These are phyloP conservation scores for Lodderomyces metapsilosis DNA, from an alignment of 1,139 yeast genomes.

Conservation along the genomic window DNA sequence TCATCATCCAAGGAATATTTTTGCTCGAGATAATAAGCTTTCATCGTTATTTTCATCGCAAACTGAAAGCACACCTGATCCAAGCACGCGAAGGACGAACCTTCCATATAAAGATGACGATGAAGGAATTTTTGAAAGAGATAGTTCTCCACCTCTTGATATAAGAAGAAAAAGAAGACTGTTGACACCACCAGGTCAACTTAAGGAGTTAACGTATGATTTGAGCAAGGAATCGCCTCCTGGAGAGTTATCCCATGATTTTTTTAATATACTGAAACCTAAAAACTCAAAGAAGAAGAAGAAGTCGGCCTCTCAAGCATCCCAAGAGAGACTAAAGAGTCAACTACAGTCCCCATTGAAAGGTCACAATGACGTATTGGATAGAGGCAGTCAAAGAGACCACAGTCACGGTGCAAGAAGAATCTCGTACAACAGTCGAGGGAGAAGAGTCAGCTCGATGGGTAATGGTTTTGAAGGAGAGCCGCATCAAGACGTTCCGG, in stretches of 20 bases:
- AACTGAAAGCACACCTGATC: constrained; percentile 2
- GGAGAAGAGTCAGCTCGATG: constrained; percentile 70
- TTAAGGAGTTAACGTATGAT: constrained; percentile 21
- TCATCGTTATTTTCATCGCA: constrained; percentile 8
- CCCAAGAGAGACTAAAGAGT: background rate
- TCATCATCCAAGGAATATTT: constrained; percentile 4
- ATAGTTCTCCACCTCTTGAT: constrained; percentile 18
- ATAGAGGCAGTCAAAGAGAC: background rate
- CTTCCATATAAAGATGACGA: constrained; percentile 25
- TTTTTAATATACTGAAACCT: constrained; percentile 1
- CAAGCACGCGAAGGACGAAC: constrained; percentile 1
- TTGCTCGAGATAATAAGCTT: constrained; percentile 9
- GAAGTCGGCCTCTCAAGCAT: background rate
- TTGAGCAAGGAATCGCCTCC: constrained; percentile 13
- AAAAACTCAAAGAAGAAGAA: background rate
- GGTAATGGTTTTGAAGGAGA: constrained; percentile 65
- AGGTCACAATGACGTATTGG: background rate
- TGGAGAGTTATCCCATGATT: constrained; percentile 15
- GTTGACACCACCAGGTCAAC: constrained; percentile 27
- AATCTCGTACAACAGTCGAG: constrained; percentile 55
- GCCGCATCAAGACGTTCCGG: constrained; percentile 64
- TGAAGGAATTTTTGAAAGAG: constrained; percentile 31
- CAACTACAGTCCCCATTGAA: constrained; percentile 11
- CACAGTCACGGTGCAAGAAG: constrained; percentile 31
- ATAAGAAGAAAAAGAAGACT: constrained; percentile 17